phyloP scores from a whole-genome alignment of 139 green algal species.

The Nannochloris sp. region DNA sequence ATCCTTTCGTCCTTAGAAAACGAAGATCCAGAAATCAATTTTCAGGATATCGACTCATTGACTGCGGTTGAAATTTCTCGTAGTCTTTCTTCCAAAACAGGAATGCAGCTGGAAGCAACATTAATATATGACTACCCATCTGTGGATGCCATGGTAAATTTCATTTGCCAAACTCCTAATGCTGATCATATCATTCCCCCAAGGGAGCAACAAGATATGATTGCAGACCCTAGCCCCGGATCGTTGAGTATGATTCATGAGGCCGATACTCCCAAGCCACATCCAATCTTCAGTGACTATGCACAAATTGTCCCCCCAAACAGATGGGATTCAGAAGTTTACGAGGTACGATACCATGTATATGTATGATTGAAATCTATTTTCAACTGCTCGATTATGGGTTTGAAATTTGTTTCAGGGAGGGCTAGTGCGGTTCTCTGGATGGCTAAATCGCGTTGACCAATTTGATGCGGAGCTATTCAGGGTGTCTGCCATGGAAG shows the following conservation, averaged over 20 bases:
- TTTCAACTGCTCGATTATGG: too few species aligned
- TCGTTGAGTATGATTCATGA: not conserved
- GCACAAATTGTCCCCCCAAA: not conserved
- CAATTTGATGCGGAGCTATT: constrained; percentile 40
- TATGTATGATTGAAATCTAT: too few species aligned
- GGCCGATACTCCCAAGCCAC: not conserved
- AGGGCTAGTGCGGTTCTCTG: constrained; percentile 36
- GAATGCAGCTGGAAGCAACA: constrained; percentile 57
- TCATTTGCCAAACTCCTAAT: not conserved
- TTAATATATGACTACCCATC: constrained; percentile 63
- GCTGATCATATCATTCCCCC: not conserved
- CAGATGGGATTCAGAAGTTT: not conserved
- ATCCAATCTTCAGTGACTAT: not conserved
- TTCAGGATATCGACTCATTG: constrained; percentile 55
- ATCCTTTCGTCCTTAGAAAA: too few species aligned
- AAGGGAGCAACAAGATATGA: not conserved
- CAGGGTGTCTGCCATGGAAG: constrained; percentile 38
- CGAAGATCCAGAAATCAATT: not conserved
- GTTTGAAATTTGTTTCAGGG: not conserved
- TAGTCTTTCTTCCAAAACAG: constrained; percentile 27
- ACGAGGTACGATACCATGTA: not conserved
- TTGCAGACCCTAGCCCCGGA: not conserved
- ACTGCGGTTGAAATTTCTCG: constrained; percentile 56
- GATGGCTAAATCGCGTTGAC: constrained; percentile 47
- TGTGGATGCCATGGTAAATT: constrained; percentile 18